A percentile compares a stretch with the other conserved stretches of the same genome.
These are phyloP conservation scores for Nannochloropsis gaditana DNA, from an alignment of 108 stramenopile genomes.

Conservation along the genomic window DNA sequence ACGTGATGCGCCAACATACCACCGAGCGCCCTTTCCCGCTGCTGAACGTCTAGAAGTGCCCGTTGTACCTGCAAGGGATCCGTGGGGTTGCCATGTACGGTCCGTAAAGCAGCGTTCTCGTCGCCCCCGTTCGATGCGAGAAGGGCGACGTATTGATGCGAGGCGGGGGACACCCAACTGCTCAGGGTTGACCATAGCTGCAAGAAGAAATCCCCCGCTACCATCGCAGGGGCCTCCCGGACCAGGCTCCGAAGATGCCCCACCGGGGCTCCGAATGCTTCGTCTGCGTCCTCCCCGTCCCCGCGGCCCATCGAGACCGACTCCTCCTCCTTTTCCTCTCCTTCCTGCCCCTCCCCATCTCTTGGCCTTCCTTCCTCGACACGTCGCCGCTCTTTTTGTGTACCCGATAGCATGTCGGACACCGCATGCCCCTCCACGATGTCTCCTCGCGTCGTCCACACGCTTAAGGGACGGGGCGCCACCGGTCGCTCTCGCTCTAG, in stretches of 20 bases:
- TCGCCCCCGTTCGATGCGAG: not conserved
- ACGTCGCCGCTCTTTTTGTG: not conserved
- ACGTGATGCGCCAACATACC: constrained; percentile 17
- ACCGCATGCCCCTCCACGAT: not conserved
- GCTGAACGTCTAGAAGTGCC: constrained; percentile 8
- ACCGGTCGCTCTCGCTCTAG: not conserved
- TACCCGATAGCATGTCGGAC: not conserved
- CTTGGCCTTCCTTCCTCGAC: not conserved
- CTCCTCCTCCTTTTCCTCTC: constrained; percentile 4
- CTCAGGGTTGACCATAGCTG: not conserved
- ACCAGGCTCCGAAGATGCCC: not conserved
- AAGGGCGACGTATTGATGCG: not conserved
- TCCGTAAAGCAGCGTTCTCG: not conserved
- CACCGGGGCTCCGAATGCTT: not conserved
- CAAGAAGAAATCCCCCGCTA: not conserved
- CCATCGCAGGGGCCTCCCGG: not conserved
- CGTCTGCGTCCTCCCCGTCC: not conserved
- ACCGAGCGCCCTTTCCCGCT: not conserved
- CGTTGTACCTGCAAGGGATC: not conserved
- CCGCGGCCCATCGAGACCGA: not conserved
- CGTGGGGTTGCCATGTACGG: constrained; percentile 1
- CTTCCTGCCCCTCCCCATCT: not conserved
- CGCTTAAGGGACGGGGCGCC: not conserved
- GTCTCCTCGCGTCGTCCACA: not conserved
- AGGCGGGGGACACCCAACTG: not conserved